Conservation (phyloP, 257 asterid species). For the Nicotiana otophora region DNA sequence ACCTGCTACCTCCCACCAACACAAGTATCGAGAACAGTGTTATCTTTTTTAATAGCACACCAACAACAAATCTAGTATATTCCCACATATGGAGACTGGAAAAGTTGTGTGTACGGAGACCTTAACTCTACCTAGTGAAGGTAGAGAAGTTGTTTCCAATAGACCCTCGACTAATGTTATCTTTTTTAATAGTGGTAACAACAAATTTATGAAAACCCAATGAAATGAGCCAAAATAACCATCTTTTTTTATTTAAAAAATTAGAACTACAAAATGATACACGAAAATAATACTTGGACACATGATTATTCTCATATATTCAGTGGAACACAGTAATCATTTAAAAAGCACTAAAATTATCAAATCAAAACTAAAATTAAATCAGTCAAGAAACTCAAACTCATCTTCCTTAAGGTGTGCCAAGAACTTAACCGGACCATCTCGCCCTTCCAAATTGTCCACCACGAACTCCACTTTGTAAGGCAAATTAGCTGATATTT, state of each 20-base stretch:
- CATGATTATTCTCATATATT: slow-evolving; percentile 11
- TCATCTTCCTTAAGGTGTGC: slow-evolving; percentile 90
- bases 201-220: background rate
- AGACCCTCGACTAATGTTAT: too few relatives aligned
- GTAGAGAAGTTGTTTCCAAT: too few relatives aligned
- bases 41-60: too few relatives aligned
- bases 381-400: slow-evolving; percentile 84
- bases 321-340: slow-evolving; percentile 7
- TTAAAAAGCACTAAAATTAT: slow-evolving; percentile 12
- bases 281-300: slow-evolving; percentile 4
- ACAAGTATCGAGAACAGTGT: too few relatives aligned
- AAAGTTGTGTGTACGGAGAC: too few relatives aligned
- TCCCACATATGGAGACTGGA: too few relatives aligned
- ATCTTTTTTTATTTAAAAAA: background rate
- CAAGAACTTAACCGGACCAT: slow-evolving; percentile 58
- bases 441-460: slow-evolving; percentile 50
- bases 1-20: too few relatives aligned
- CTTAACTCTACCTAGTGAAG: too few relatives aligned
- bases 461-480: slow-evolving; percentile 68
- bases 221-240: background rate
- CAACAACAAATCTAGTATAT: too few relatives aligned
- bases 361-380: background rate
- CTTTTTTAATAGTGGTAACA: background rate
- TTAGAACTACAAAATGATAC: slow-evolving; percentile 1
- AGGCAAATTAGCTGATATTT: slow-evolving; percentile 79